Evolutionary conservation across 805 yeast genomes (phyloP), one percentile per base, ranked within the genome.

Genomic region (Ogataea methylovora): DNA sequence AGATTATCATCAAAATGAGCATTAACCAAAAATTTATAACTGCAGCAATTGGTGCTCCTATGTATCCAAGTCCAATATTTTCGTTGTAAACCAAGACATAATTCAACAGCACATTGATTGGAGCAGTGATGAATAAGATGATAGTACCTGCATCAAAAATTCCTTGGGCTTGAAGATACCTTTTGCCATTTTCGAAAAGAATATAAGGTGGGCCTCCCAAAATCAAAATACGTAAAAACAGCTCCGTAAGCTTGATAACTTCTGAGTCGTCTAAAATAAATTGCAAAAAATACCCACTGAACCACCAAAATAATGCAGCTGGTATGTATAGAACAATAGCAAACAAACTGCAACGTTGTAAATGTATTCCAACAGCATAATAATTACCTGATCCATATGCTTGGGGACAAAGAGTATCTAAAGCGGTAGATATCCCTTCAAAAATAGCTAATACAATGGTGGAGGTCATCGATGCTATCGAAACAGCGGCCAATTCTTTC

Each of bases 391-490:
- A 73, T 18, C 92, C 90, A 50, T 67, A 82, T 0, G 88, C 82
- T 56, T 83, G 90, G 2, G 88, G 81, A 52, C 92, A 83, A 21
- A 83, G 60, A 0, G 92, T 83, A 48, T 82, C 90, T 34, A 83
- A 62, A 39, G 86, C 71, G 0, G 90, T 82, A 13, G 86, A 69
- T 2, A 82, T 72, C 12, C 90, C 92, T 53, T 80, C 86, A 46
- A 81, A 76, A 1, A 82, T 69, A 18, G 87, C 85, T 41, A 79
- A 69, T 1, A 80, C 70, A 27, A 83, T 80, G 39, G 82, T 80
- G 3, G 86, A 84, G 2, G 88, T 79, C 88, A 82, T 82, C 14
- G 85, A 72, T 7, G 84, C 79, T 46, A 83, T 61, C 6, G 85
- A 75, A 7, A 79, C 84, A 10, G 86, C 90, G 7, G 88, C 90